Evolutionary conservation across 768 basidiomycete genomes (phyloP).

Genomic region (Daedalea quercina): DNA sequence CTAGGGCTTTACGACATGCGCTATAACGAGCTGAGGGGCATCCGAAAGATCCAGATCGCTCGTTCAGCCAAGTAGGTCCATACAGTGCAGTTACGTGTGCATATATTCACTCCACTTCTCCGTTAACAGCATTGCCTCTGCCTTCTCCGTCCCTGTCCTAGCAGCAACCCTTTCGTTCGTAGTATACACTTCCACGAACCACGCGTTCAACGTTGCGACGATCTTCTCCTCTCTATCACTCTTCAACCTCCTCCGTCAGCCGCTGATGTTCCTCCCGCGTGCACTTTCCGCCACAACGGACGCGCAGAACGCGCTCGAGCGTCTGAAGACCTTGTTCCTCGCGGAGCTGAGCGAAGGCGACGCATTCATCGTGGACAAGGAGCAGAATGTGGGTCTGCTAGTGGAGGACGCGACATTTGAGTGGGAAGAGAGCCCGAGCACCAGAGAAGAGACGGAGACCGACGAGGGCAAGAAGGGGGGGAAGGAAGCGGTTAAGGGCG

Average conservation of each 20-base stretch:
- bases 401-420: conserved; percentile 53
- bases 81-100: background rate
- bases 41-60: conserved; percentile 51
- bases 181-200: conserved; percentile 50
- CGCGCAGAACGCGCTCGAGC: conserved; percentile 52
- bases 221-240: conserved; percentile 63
- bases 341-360: conserved; percentile 46
- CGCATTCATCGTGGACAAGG: conserved; percentile 36
- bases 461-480: conserved; percentile 12
- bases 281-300: conserved; percentile 58
- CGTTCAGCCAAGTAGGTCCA: conserved; percentile 52
- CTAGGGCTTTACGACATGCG: conserved; percentile 50
- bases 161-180: conserved; percentile 64
- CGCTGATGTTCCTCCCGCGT: conserved; percentile 60
- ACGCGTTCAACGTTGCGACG: conserved; percentile 54
- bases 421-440: conserved; percentile 42
- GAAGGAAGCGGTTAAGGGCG: conserved; percentile 5
- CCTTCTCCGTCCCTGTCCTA: conserved; percentile 54
- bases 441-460: conserved; percentile 12
- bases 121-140: conserved; percentile 40
- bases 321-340: conserved; percentile 40
- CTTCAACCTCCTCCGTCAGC: conserved; percentile 59
- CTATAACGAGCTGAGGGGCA: conserved; percentile 45
- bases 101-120: conserved; percentile 6
- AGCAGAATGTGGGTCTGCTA: conserved; percentile 41